Conservation (phyloP, 1,284 basidiomycete genomes). For the Caloboletus inedulis region DNA sequence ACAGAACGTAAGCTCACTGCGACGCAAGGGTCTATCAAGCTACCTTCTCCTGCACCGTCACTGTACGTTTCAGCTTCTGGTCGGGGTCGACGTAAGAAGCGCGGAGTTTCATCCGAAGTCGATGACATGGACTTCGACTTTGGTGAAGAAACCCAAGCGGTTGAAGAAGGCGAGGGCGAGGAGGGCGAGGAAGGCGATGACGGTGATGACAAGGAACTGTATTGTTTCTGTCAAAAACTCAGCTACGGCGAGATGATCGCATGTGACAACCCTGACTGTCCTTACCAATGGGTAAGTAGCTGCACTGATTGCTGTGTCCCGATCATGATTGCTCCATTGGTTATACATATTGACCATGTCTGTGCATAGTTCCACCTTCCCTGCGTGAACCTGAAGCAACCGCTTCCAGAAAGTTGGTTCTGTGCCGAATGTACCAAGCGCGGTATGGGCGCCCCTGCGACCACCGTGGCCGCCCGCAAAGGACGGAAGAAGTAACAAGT, state of each 20-base stretch:
- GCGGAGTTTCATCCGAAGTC: conserved; percentile 35
- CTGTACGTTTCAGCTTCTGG: conserved; percentile 26
- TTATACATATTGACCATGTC: conserved; percentile 14
- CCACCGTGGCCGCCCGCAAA: conserved; percentile 34
- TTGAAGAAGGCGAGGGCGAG: conserved; percentile 43
- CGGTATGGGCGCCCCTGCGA: conserved; percentile 32
- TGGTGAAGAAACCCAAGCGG: conserved; percentile 33
- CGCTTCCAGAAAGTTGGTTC: conserved; percentile 60
- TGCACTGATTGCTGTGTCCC: conserved; percentile 1
- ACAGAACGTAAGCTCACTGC: conserved; percentile 33
- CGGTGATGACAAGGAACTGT: conserved; percentile 54
- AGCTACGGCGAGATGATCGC: conserved; percentile 73
- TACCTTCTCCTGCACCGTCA: conserved; percentile 39
- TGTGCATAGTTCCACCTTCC: conserved; percentile 54
- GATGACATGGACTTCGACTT: conserved; percentile 36
- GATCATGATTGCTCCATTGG: conserved; percentile 4
- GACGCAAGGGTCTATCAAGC: conserved; percentile 34
- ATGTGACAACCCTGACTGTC: conserved; percentile 64
- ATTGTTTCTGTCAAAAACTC: conserved; percentile 65
- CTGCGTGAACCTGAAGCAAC: conserved; percentile 57
- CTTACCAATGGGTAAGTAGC: conserved; percentile 67
- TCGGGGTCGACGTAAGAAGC: conserved; percentile 41
- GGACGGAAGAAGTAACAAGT: conserved; percentile 40
- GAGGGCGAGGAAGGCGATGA: conserved; percentile 48
- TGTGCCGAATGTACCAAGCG: conserved; percentile 49